Percentiles rank a stretch among this genome's conserved stretches.
phyloP scores from a whole-genome alignment of 768 basidiomycete genomes.

The Aureoboletus auriporus region DNA sequence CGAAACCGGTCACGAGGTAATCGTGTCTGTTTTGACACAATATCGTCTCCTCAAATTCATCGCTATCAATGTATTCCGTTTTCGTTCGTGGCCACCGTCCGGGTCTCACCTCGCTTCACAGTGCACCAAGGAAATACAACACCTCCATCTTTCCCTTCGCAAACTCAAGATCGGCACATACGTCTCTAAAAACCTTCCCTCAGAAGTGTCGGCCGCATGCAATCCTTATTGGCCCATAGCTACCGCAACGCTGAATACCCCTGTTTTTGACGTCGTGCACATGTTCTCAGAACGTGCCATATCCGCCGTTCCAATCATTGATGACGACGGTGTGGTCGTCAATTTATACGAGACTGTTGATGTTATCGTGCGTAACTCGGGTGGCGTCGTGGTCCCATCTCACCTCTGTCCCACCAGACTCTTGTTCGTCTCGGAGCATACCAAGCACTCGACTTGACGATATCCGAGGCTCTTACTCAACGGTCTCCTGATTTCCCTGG shows the following conservation, averaged over 20 bases:
- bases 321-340: slow-evolving; percentile 87
- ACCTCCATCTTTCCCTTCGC: slow-evolving; percentile 75
- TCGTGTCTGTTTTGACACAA: slow-evolving; percentile 94
- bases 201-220: slow-evolving; percentile 45
- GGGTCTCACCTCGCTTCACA: slow-evolving; percentile 29
- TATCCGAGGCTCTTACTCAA: slow-evolving; percentile 87
- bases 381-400: not conserved
- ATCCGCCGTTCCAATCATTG: slow-evolving; percentile 94
- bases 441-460: slow-evolving; percentile 91
- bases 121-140: slow-evolving; percentile 84
- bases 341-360: slow-evolving; percentile 99
- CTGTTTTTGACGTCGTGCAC: slow-evolving; percentile 97
- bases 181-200: slow-evolving; percentile 51
- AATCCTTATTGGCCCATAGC: slow-evolving; percentile 88
- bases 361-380: slow-evolving; percentile 66
- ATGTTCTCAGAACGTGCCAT: slow-evolving; percentile 97
- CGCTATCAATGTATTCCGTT: slow-evolving; percentile 78
- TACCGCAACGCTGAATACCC: slow-evolving; percentile 85
- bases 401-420: slow-evolving; percentile 49
- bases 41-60: slow-evolving; percentile 98
- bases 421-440: slow-evolving; percentile 93
- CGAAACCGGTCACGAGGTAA: slow-evolving; percentile 92
- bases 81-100: not conserved
- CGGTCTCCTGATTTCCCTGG: slow-evolving; percentile 95
- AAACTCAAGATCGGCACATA: slow-evolving; percentile 93